Conservation (phyloP, 78 protist species). For the Dictyostelium brefeldianum region DNA sequence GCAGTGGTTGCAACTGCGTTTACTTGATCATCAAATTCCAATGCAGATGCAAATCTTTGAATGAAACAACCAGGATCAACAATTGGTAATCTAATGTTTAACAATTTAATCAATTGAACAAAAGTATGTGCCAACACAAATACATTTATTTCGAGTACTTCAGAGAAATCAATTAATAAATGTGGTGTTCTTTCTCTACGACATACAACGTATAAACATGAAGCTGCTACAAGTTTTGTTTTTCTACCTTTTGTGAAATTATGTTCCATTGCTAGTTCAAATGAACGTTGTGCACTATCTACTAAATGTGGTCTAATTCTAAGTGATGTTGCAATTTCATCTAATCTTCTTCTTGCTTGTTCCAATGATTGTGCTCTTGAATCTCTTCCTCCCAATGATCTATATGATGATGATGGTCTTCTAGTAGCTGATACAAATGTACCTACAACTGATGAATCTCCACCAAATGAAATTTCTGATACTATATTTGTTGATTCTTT, state of each 20-base stretch:
- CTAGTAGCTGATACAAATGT: slow-evolving; percentile 37
- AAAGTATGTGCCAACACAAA: slow-evolving; percentile 88
- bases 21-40: slow-evolving; percentile 92
- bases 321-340: slow-evolving; percentile 16
- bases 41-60: slow-evolving; percentile 89
- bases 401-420: background rate
- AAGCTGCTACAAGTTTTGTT: slow-evolving; percentile 87
- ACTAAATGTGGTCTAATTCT: slow-evolving; percentile 22
- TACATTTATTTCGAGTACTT: slow-evolving; percentile 85
- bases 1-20: slow-evolving; percentile 87
- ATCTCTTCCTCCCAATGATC: slow-evolving; percentile 50
- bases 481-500: slow-evolving; percentile 68
- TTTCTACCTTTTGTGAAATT: slow-evolving; percentile 72
- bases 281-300: slow-evolving; percentile 35
- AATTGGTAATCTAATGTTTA: slow-evolving; percentile 77
- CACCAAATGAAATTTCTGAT: slow-evolving; percentile 52
- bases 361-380: slow-evolving; percentile 45
- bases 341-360: slow-evolving; percentile 49
- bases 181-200: slow-evolving; percentile 88
- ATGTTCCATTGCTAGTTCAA: slow-evolving; percentile 60
- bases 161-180: slow-evolving; percentile 95
- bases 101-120: slow-evolving; percentile 73
- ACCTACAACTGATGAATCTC: slow-evolving; percentile 39
- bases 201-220: slow-evolving; percentile 95
- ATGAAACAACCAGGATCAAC: slow-evolving; percentile 95